Conservation (phyloP, 2,329 filamentous ascomycete species). For the Cercospora berteroae region DNA sequence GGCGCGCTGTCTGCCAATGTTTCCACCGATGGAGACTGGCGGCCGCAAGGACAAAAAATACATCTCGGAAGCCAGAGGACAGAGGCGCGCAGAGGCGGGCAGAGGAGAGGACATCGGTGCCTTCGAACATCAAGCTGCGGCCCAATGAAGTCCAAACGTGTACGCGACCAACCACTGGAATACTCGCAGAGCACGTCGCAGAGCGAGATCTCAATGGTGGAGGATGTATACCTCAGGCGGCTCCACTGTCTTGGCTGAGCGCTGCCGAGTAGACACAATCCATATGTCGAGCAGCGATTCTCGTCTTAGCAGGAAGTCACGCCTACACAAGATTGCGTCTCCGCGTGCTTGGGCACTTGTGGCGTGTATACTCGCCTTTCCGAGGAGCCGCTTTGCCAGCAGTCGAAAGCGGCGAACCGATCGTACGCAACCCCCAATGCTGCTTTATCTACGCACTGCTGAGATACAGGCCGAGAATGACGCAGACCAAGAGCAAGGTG, state of each 20-base stretch:
- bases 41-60: background rate
- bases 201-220: background rate
- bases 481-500: background rate
- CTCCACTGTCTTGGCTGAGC: background rate
- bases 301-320: background rate
- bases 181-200: background rate
- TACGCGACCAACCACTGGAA: background rate
- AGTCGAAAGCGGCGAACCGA: background rate
- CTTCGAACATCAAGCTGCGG: background rate
- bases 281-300: background rate
- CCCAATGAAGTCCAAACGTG: background rate
- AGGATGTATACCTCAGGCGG: background rate
- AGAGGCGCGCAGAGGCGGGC: background rate
- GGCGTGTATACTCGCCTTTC: background rate
- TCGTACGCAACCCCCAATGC: background rate
- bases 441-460: background rate
- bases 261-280: background rate
- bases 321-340: background rate
- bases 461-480: background rate
- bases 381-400: background rate
- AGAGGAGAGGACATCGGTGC: background rate
- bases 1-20: background rate
- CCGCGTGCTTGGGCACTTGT: background rate
- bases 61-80: background rate
- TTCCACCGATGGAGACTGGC: background rate